Conservation (phyloP, 2,329 filamentous ascomycete species). For the Diaporthe sp. region DNA sequence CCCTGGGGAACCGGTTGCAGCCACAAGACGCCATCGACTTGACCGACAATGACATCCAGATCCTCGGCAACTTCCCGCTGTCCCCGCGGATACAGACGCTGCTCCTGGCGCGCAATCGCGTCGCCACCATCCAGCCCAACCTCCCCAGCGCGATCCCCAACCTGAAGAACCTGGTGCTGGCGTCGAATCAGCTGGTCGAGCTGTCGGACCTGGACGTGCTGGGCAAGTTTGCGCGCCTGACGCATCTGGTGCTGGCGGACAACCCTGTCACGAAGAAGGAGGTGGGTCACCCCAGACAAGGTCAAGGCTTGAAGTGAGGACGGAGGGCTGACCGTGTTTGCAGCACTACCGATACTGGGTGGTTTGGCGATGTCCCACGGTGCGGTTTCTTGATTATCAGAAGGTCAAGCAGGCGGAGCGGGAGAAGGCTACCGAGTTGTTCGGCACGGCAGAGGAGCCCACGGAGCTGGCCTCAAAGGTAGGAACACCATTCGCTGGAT, state of each 20-base stretch:
- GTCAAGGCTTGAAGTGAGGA: not conserved
- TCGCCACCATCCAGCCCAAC: conserved; percentile 81
- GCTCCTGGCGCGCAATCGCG: conserved; percentile 88
- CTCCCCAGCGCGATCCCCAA: conserved; percentile 83
- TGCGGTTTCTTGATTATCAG: conserved; percentile 91
- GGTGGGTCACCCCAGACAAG: conserved; percentile 62
- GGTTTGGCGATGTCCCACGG: conserved; percentile 84
- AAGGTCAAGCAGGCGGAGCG: conserved; percentile 93
- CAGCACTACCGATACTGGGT: conserved; percentile 94
- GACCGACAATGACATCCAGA: conserved; percentile 96
- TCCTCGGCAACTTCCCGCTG: conserved; percentile 91
- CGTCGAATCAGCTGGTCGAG: conserved; percentile 84
- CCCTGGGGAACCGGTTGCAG: conserved; percentile 52
- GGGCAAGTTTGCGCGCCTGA: conserved; percentile 73
- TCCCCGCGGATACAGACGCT: conserved; percentile 89
- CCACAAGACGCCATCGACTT: conserved; percentile 98
- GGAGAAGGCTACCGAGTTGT: conserved; percentile 79
- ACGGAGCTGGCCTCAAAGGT: conserved; percentile 82
- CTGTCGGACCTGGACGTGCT: conserved; percentile 90
- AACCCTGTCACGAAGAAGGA: conserved; percentile 95
- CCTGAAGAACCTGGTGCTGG: conserved; percentile 83
- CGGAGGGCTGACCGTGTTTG: conserved; percentile 12
- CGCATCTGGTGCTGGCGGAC: conserved; percentile 83
- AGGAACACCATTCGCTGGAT: conserved; percentile 11
- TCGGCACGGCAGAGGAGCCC: conserved; percentile 82